A percentile compares a stretch with the other conserved stretches of the same genome.
phyloP scores from a whole-genome alignment of 2,329 filamentous ascomycete genomes.

The Orbilia javanica region DNA sequence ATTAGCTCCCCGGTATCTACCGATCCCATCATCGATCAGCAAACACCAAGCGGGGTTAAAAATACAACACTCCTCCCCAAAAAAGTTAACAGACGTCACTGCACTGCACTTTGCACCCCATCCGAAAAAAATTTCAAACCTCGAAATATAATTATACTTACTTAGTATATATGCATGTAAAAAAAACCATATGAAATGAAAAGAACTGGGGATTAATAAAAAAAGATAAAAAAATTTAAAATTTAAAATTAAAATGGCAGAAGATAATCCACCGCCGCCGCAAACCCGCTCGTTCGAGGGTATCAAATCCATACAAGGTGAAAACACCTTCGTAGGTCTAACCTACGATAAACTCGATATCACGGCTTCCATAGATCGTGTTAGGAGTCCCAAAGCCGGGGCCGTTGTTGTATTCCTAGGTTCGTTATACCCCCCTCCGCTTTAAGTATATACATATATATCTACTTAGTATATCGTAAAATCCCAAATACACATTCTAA shows the following conservation, averaged over 20 bases:
- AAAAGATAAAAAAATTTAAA: neutral
- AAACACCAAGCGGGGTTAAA: neutral
- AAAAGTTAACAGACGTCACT: neutral
- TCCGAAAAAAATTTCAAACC: too few relatives aligned
- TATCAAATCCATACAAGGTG: conserved; percentile 65
- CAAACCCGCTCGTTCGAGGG: conserved; percentile 42
- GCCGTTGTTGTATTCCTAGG: conserved; percentile 83
- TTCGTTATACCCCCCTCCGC: conserved; percentile 64
- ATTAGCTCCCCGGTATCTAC: neutral
- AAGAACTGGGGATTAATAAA: too few relatives aligned
- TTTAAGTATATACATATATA: too few relatives aligned
- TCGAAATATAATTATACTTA: neutral
- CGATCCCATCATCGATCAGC: too few relatives aligned
- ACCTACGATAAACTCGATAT: conserved; percentile 74
- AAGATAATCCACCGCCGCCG: neutral
- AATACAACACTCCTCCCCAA: neutral
- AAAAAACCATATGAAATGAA: neutral
- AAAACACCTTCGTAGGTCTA: conserved; percentile 75
- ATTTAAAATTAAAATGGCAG: too few relatives aligned
- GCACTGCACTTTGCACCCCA: too few relatives aligned
- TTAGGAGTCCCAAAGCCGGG: conserved; percentile 79
- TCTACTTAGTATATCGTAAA: neutral
- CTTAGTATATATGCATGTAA: neutral
- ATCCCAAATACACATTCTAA: conserved; percentile 7
- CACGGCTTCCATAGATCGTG: conserved; percentile 73